A percentile compares a stretch with the other conserved stretches of the same genome.
Conservation (phyloP, 2,329 filamentous ascomycete genomes). For the Saccharata proteae region DNA sequence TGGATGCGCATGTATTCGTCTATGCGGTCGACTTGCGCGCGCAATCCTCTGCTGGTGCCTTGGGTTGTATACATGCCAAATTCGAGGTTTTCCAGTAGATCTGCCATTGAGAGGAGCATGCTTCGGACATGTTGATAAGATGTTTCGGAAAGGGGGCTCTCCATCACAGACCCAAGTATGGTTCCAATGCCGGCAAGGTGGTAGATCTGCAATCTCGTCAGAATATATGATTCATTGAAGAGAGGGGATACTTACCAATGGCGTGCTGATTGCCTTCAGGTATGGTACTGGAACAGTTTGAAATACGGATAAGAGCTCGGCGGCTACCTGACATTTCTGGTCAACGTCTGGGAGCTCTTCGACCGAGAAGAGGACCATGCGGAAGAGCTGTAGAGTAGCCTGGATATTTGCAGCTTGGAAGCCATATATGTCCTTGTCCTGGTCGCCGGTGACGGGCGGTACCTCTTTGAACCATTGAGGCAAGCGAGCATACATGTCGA, state of each 20-base stretch:
- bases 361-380: constrained; percentile 33
- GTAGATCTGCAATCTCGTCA: constrained; percentile 23
- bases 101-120: constrained; percentile 30
- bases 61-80: constrained; percentile 27
- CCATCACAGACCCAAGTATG: constrained; percentile 37
- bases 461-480: constrained; percentile 19
- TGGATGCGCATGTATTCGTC: constrained; percentile 29
- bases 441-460: constrained; percentile 19
- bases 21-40: constrained; percentile 31
- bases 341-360: constrained; percentile 25
- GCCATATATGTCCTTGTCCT: constrained; percentile 27
- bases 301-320: constrained; percentile 33
- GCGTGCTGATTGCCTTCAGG: constrained; percentile 36
- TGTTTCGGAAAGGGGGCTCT: constrained; percentile 30
- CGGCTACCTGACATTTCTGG: constrained; percentile 34
- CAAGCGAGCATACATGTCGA: constrained; percentile 17
- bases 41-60: constrained; percentile 28
- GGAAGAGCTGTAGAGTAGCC: constrained; percentile 36
- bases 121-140: constrained; percentile 30
- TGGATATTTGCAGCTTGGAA: constrained; percentile 41
- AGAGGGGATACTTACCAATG: constrained; percentile 17
- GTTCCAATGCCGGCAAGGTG: constrained; percentile 38
- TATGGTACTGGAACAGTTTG: constrained; percentile 32
- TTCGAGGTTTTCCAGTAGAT: constrained; percentile 34
- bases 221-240: neutral